Evolutionary conservation across 179 eudicot genomes (phyloP).

Genomic region (Silene coronaria): DNA sequence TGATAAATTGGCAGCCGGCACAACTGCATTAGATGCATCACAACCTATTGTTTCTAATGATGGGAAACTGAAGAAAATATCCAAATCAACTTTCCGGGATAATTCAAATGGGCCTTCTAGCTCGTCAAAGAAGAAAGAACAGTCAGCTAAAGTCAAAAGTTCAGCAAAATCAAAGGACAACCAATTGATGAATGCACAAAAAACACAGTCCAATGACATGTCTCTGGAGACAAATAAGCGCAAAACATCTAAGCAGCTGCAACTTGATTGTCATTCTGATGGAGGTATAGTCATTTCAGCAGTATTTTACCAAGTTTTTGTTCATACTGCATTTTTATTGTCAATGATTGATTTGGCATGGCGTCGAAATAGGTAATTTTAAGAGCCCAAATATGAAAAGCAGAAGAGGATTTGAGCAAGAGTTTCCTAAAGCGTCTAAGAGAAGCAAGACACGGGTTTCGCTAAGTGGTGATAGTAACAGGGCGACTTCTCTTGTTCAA

Average conservation of each 20-base stretch:
- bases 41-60: slow-evolving; percentile 25
- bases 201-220: slow-evolving; percentile 35
- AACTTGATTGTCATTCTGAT: slow-evolving; percentile 39
- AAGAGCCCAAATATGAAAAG: slow-evolving; percentile 42
- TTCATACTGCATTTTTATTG: slow-evolving; percentile 9
- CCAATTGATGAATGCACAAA: slow-evolving; percentile 32
- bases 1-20: slow-evolving; percentile 29
- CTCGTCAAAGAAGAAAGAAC: slow-evolving; percentile 42
- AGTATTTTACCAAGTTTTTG: slow-evolving; percentile 2
- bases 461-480: slow-evolving; percentile 33
- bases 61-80: slow-evolving; percentile 33
- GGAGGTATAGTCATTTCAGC: slow-evolving; percentile 44
- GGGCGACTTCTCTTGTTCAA: slow-evolving; percentile 35
- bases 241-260: slow-evolving; percentile 41
- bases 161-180: slow-evolving; percentile 35
- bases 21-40: slow-evolving; percentile 29
- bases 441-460: slow-evolving; percentile 42
- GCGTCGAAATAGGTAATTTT: slow-evolving; percentile 42
- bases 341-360: slow-evolving; percentile 15
- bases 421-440: slow-evolving; percentile 49
- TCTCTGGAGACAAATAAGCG: slow-evolving; percentile 34
- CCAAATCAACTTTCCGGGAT: slow-evolving; percentile 38
- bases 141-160: slow-evolving; percentile 36
- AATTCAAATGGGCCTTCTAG: slow-evolving; percentile 33
- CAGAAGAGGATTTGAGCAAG: slow-evolving; percentile 48